A percentile compares a stretch with the other conserved stretches of the same genome.
Conservation (phyloP, 805 yeast genomes). For the Pichia rugopelliculosa region DNA sequence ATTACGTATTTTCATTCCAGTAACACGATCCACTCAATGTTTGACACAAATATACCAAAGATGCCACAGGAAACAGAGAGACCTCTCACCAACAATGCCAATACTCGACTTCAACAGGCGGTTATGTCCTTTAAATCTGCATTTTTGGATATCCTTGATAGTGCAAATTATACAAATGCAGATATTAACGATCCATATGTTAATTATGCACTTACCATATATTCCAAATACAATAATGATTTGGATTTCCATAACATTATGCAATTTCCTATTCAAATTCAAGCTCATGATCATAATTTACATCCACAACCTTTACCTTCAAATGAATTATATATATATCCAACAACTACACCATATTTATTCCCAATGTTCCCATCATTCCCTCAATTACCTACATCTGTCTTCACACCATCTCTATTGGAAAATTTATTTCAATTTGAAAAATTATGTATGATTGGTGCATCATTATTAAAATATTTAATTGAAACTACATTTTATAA, state of each 20-base stretch:
- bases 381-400: neutral
- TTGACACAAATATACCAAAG: neutral
- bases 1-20: no score
- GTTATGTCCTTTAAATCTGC: neutral
- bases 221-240: constrained; percentile 7
- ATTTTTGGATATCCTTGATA: constrained; percentile 2
- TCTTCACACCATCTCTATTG: neutral
- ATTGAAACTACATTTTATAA: neutral
- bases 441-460: constrained; percentile 1
- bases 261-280: neutral
- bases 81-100: neutral
- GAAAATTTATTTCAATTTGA: neutral
- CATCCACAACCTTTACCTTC: neutral
- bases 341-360: neutral
- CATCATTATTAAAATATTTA: constrained; percentile 2
- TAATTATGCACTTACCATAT: constrained; percentile 1
- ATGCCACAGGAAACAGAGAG: neutral
- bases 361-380: constrained; percentile 5
- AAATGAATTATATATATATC: constrained; percentile 1
- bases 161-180: neutral
- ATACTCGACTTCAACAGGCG: neutral
- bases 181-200: constrained; percentile 7
- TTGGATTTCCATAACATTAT: constrained; percentile 1
- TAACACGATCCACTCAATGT: no score
- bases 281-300: neutral